Base-by-base conservation (phyloP, 2,329 filamentous ascomycete species). In the Calonectria montana region DNA sequence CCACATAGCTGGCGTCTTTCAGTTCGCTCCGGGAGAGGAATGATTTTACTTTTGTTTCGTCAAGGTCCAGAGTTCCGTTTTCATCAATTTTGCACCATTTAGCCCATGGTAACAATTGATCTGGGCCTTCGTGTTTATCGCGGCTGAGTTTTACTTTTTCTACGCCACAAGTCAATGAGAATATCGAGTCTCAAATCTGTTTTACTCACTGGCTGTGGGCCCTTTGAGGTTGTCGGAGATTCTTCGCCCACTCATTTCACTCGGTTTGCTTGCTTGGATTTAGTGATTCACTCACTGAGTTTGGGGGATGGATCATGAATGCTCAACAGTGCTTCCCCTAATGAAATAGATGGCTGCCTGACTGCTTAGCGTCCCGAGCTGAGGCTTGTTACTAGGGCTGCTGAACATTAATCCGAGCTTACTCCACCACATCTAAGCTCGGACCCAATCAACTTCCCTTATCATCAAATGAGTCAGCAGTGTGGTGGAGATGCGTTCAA, bases 21-120 rank as follows among this genome's bases (percentile, higher is more conserved):
- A 23, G 50, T 16, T 69, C 29, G 2, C 3, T 61, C 13, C 41
- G 61, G 2, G 67, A 48, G 3, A 59, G n/a, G 10, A 43, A 59
- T 3, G 29, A 50, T 9, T 50, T 69, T 9, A 70, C 57, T 16
- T 48, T 70, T 2, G 62, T 27, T 25, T 65, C 31, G 10, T 70
- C 67, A 23, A 65, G 35, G 18, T 9, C 3, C 5, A 47, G 23
- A n/a, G 35, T 43, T 1, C 62, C 67, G 21, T 70, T 25, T 3
- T 25, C 31, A 9, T 65, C 25, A 6, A 70, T 27, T 7, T 12
- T 50, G 35, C 62, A 66, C 67, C 67, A 70, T 45, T 59, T 43
- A 4, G 62, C 67, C 7, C 45, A 70, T 13, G 18, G 25, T 29
- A 1, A 4, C 2, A 12, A 23, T 47, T 48, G 39, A 39, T 27